These are phyloP conservation scores for Pulveroboletus sp. DNA, from an alignment of 768 basidiomycete genomes.

Conservation along the genomic window DNA sequence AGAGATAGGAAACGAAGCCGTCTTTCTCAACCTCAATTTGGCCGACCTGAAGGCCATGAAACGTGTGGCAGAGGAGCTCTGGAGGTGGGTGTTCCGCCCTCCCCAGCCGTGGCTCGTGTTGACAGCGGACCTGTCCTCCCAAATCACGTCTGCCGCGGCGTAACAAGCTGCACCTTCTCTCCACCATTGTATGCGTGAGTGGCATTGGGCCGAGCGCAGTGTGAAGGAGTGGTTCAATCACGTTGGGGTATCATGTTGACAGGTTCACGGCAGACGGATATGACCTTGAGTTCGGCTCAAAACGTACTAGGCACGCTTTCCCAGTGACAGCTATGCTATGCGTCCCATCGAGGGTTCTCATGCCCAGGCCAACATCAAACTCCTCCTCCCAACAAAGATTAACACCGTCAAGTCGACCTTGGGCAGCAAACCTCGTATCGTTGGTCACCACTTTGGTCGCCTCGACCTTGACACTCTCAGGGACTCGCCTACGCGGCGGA, in stretches of 20 bases:
- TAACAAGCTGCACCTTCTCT: conserved; percentile 45
- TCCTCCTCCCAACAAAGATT: conserved; percentile 47
- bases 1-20: conserved; percentile 31
- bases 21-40: conserved; percentile 37
- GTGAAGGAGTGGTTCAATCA: no score
- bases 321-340: neutral
- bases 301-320: conserved; percentile 45
- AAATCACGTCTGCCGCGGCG: neutral
- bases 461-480: conserved; percentile 42
- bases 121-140: neutral
- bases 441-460: conserved; percentile 33
- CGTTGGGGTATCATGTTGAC: conserved; percentile 37
- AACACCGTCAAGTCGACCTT: conserved; percentile 36
- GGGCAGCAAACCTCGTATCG: conserved; percentile 43
- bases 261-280: conserved; percentile 44
- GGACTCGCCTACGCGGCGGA: conserved; percentile 32
- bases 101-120: neutral
- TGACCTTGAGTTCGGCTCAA: conserved; percentile 55
- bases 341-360: neutral
- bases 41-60: conserved; percentile 33
- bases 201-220: neutral
- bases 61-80: conserved; percentile 33
- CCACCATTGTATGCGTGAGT: conserved; percentile 51
- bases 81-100: conserved; percentile 13
- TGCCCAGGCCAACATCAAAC: no score